A percentile compares a stretch with the other conserved stretches of the same genome.
These are phyloP conservation scores for Curvularia verruculosa DNA, from an alignment of 2,329 filamentous ascomycete species.

Conservation along the genomic window DNA sequence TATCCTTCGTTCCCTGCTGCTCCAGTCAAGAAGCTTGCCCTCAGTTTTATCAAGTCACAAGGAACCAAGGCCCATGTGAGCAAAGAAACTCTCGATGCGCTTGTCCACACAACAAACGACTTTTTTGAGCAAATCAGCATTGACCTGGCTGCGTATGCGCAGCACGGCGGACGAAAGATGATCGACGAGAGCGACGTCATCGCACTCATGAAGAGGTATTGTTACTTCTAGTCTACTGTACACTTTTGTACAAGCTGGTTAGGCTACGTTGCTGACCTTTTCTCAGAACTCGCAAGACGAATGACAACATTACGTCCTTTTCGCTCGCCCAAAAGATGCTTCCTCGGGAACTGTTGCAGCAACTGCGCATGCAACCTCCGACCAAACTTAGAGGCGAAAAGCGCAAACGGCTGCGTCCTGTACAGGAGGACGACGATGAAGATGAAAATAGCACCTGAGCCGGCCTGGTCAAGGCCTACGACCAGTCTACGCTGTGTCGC, in stretches of 20 bases:
- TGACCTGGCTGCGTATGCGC: conserved; percentile 78
- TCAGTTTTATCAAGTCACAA: conserved; percentile 71
- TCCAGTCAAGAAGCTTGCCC: conserved; percentile 74
- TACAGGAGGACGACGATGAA: conserved; percentile 55
- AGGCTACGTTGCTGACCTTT: conserved; percentile 11
- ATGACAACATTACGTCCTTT: conserved; percentile 74
- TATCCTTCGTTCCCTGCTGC: conserved; percentile 76
- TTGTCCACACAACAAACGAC: conserved; percentile 85
- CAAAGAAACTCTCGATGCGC: conserved; percentile 73
- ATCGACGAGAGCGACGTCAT: conserved; percentile 86
- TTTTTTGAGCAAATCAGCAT: conserved; percentile 89
- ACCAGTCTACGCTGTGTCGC: conserved; percentile 78
- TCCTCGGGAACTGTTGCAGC: conserved; percentile 80
- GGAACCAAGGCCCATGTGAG: conserved; percentile 72
- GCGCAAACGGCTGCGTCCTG: conserved; percentile 51
- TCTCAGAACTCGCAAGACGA: conserved; percentile 65
- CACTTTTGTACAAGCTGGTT: conserved; percentile 20
- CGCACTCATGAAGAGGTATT: conserved; percentile 81
- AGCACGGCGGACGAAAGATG: conserved; percentile 80
- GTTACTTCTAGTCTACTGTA: conserved; percentile 35
- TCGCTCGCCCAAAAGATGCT: conserved; percentile 83
- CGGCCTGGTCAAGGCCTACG: conserved; percentile 44
- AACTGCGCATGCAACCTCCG: conserved; percentile 69
- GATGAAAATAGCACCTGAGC: conserved; percentile 46
- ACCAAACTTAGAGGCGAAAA: conserved; percentile 55